Evolutionary conservation across 2,329 filamentous ascomycete genomes (phyloP).

Genomic region (Teratosphaeria zuluensis): DNA sequence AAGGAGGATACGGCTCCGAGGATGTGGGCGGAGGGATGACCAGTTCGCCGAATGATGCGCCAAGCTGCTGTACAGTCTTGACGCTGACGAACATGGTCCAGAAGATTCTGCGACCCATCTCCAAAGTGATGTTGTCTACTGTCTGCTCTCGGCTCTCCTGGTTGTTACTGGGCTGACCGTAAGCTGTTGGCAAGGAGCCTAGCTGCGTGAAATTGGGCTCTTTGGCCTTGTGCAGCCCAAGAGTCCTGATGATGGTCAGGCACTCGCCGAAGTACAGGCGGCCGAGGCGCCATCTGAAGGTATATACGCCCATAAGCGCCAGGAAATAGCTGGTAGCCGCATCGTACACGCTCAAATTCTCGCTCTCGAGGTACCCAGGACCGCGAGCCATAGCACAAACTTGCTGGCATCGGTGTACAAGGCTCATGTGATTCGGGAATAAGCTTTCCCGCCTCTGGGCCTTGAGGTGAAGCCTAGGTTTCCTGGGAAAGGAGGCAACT

Average conservation of each 20-base stretch:
- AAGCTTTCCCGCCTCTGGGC: conserved; percentile 53
- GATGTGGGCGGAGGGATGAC: conserved; percentile 68
- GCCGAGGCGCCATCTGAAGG: conserved; percentile 56
- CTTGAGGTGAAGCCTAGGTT: conserved; percentile 60
- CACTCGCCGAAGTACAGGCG: conserved; percentile 65
- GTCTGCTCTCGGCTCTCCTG: conserved; percentile 29
- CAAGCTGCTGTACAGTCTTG: conserved; percentile 64
- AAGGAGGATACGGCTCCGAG: conserved; percentile 64
- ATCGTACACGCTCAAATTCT: conserved; percentile 48
- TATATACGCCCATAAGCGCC: conserved; percentile 57
- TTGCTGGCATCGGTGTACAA: conserved; percentile 62
- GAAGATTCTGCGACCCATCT: conserved; percentile 57
- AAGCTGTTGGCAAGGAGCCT: conserved; percentile 26
- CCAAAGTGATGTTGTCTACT: conserved; percentile 38
- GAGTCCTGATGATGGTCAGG: conserved; percentile 56
- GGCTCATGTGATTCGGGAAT: conserved; percentile 58
- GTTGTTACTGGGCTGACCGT: conserved; percentile 26
- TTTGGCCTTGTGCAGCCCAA: conserved; percentile 54
- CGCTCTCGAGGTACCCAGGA: conserved; percentile 44
- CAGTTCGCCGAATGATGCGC: conserved; percentile 60
- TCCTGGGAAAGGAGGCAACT: conserved; percentile 68
- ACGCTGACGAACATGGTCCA: conserved; percentile 73
- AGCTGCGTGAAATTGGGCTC: conserved; percentile 31
- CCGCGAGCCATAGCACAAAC: conserved; percentile 61
- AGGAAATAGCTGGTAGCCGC: conserved; percentile 70